Evolutionary conservation across 2,329 filamentous ascomycete species (phyloP).

Genomic region (Talaromyces sp.): DNA sequence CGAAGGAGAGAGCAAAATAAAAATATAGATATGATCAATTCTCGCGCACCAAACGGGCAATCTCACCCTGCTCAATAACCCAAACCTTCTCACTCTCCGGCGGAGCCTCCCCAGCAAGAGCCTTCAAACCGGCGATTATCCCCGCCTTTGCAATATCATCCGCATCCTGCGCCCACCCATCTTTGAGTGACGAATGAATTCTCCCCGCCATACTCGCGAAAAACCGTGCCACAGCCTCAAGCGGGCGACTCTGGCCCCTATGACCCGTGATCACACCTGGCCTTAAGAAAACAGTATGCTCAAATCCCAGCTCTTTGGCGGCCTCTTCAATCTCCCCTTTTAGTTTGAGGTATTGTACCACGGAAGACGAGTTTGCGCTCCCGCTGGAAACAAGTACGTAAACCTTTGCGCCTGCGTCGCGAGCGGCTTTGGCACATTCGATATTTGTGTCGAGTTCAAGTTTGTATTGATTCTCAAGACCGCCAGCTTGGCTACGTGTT

Average conservation of each 20-base stretch:
- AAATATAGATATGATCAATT: slow-evolving; percentile 20
- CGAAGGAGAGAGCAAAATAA: neutral
- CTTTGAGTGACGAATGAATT: slow-evolving; percentile 54
- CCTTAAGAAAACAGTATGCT: slow-evolving; percentile 68
- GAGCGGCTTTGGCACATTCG: slow-evolving; percentile 71
- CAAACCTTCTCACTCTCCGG: slow-evolving; percentile 41
- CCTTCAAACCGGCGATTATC: slow-evolving; percentile 38
- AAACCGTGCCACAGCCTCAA: slow-evolving; percentile 56
- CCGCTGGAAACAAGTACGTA: slow-evolving; percentile 72
- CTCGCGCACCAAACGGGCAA: slow-evolving; percentile 31
- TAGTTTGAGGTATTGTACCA: slow-evolving; percentile 63
- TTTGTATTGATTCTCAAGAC: slow-evolving; percentile 75
- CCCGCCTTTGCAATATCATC: slow-evolving; percentile 59
- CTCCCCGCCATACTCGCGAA: slow-evolving; percentile 56
- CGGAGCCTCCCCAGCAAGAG: slow-evolving; percentile 39
- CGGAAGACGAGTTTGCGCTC: slow-evolving; percentile 52
- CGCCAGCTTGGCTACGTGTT: slow-evolving; percentile 70
- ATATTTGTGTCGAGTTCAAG: slow-evolving; percentile 87
- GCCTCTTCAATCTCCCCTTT: slow-evolving; percentile 84
- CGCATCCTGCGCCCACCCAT: slow-evolving; percentile 70
- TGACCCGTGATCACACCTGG: slow-evolving; percentile 74
- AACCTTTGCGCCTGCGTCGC: slow-evolving; percentile 65
- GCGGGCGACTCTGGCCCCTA: slow-evolving; percentile 58
- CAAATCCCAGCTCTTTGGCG: slow-evolving; percentile 68
- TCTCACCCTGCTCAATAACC: slow-evolving; percentile 37